These are phyloP conservation scores for Nitzschia palea DNA, from an alignment of 108 stramenopile genomes.

Conservation along the genomic window DNA sequence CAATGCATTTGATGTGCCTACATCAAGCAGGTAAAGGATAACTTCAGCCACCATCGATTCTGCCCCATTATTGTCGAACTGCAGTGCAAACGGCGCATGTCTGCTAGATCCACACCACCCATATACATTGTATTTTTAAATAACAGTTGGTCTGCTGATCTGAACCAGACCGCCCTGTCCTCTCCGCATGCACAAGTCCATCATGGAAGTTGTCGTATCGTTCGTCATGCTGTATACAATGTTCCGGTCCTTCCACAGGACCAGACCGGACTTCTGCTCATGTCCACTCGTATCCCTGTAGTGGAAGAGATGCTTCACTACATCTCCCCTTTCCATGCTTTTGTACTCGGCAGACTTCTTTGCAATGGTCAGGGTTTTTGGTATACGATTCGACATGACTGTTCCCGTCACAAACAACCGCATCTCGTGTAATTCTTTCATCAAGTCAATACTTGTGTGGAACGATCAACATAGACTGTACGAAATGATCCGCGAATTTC, in stretches of 20 bases:
- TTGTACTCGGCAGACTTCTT: no score
- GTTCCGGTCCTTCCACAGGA: constrained; percentile 7
- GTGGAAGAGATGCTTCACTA: background rate
- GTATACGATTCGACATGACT: background rate
- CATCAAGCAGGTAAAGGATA: constrained; percentile 18
- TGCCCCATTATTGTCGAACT: constrained; percentile 3
- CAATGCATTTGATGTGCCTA: constrained; percentile 18
- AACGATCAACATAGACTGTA: constrained; percentile 12
- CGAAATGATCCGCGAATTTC: background rate
- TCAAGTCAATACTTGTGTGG: background rate
- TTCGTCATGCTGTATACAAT: constrained; percentile 6
- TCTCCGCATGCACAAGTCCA: constrained; percentile 1
- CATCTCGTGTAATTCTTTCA: constrained; percentile 1
- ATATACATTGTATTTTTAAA: constrained; percentile 14
- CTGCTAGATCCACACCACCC: constrained; percentile 23
- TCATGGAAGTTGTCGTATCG: background rate
- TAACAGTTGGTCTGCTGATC: background rate
- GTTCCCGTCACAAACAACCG: constrained; percentile 5
- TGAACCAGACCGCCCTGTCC: background rate
- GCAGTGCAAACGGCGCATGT: constrained; percentile 4
- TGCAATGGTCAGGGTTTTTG: no score
- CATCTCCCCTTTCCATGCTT: background rate
- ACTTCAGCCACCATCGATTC: constrained; percentile 12
- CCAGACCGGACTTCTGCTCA: background rate
- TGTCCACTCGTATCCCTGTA: background rate